These are phyloP conservation scores for Parasarocladium wereldwijsianum DNA, from an alignment of 2,329 filamentous ascomycete species.

Conservation along the genomic window DNA sequence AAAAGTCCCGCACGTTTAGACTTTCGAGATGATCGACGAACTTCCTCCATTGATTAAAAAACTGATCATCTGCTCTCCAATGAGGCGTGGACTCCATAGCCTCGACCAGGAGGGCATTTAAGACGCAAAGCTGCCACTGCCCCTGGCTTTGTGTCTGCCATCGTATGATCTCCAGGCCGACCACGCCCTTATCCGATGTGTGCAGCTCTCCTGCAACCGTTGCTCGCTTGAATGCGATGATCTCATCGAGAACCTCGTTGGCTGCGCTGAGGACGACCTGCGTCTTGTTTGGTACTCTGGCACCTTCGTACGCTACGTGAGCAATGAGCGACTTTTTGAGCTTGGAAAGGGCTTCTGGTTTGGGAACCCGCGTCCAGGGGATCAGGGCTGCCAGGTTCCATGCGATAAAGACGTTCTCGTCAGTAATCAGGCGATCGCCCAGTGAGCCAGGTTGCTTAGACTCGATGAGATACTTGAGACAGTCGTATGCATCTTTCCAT, in stretches of 20 bases:
- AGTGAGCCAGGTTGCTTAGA: constrained; percentile 31
- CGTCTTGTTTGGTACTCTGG: constrained; percentile 66
- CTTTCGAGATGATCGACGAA: constrained; percentile 40
- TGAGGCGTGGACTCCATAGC: constrained; percentile 22
- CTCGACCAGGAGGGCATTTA: constrained; percentile 55
- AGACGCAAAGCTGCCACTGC: constrained; percentile 57
- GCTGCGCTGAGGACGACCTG: constrained; percentile 52
- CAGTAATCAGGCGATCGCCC: constrained; percentile 41
- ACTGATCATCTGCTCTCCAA: constrained; percentile 24
- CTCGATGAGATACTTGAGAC: constrained; percentile 35
- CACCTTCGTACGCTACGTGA: constrained; percentile 55
- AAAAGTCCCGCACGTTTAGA: constrained; percentile 41
- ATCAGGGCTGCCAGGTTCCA: constrained; percentile 65
- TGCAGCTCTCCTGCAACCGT: constrained; percentile 27
- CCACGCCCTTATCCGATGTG: constrained; percentile 37
- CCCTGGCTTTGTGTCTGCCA: constrained; percentile 50
- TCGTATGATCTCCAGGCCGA: constrained; percentile 56
- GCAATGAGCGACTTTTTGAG: constrained; percentile 31
- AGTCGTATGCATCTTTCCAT: constrained; percentile 51
- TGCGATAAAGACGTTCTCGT: constrained; percentile 53
- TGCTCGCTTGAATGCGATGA: constrained; percentile 45
- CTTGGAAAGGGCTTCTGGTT: constrained; percentile 23
- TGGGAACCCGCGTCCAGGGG: constrained; percentile 55
- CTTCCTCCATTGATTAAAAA: constrained; percentile 34
- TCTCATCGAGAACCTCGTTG: constrained; percentile 45